Conservation (phyloP, 2,329 filamentous ascomycete genomes). For the Ascocoryne sarcoides region DNA sequence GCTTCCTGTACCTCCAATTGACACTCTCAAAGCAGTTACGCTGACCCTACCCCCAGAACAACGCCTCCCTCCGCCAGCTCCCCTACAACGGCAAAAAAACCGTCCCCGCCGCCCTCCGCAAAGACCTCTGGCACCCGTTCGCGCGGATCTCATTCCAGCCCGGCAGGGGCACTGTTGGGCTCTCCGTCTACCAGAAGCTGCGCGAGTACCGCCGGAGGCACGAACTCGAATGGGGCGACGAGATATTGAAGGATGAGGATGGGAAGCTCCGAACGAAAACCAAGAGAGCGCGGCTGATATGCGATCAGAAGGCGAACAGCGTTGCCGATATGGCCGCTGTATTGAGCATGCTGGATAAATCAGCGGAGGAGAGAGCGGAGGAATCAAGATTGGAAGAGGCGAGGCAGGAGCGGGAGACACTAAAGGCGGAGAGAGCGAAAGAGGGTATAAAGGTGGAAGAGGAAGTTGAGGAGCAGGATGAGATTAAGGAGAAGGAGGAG, state of each 20-base stretch:
- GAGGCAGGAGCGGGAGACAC: not conserved
- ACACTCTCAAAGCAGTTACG: not conserved
- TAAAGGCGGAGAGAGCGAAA: not conserved
- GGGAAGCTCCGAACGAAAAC: conserved; percentile 13
- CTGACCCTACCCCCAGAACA: conserved; percentile 27
- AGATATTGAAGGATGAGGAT: conserved; percentile 30
- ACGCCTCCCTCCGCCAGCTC: conserved; percentile 45
- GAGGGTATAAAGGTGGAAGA: conserved; percentile 17
- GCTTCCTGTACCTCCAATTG: not conserved
- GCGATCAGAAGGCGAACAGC: conserved; percentile 51
- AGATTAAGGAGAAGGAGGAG: not conserved
- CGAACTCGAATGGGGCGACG: conserved; percentile 50
- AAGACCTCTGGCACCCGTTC: conserved; percentile 58
- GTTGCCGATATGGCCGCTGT: conserved; percentile 54
- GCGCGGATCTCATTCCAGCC: conserved; percentile 49
- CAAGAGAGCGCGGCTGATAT: conserved; percentile 44
- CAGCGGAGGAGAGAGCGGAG: conserved; percentile 35
- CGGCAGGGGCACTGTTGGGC: conserved; percentile 44
- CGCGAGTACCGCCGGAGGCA: conserved; percentile 56
- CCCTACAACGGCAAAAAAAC: conserved; percentile 62
- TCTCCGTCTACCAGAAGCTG: conserved; percentile 52
- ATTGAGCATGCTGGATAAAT: conserved; percentile 6
- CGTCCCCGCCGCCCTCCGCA: conserved; percentile 52
- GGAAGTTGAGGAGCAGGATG: conserved; percentile 8
- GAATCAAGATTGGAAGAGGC: conserved; percentile 1